These are phyloP conservation scores for Pyrrhoderma lamaoense DNA, from an alignment of 1,284 basidiomycete genomes.

Conservation along the genomic window DNA sequence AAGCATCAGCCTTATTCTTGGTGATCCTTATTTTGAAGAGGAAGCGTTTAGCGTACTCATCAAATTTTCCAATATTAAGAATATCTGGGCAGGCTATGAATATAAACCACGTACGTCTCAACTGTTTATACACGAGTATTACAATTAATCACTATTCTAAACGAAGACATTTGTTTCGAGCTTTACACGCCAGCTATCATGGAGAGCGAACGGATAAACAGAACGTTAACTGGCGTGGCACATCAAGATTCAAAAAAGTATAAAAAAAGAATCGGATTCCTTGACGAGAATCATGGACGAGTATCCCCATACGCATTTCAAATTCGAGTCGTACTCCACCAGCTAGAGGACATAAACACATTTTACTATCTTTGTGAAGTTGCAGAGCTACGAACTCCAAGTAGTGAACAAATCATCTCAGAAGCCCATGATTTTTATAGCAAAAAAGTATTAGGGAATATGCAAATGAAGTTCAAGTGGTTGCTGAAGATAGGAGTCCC, in stretches of 20 bases:
- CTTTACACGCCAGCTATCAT: constrained; percentile 53
- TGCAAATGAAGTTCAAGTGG: constrained; percentile 34
- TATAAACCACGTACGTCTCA: too few relatives aligned
- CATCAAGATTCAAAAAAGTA: constrained; percentile 36
- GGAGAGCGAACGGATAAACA: constrained; percentile 51
- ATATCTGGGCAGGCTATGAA: constrained; percentile 51
- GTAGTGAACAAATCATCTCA: constrained; percentile 37
- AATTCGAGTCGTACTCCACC: constrained; percentile 49
- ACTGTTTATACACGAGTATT: constrained; percentile 26
- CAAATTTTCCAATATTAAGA: constrained; percentile 49
- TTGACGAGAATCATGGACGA: constrained; percentile 45
- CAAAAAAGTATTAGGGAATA: constrained; percentile 35
- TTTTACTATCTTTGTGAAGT: constrained; percentile 48
- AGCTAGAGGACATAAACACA: constrained; percentile 30
- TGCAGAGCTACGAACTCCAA: constrained; percentile 39
- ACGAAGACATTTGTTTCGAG: constrained; percentile 54
- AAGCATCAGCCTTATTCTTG: constrained; percentile 54
- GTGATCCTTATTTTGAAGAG: constrained; percentile 45
- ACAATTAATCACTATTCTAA: background rate
- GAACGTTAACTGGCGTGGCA: constrained; percentile 36
- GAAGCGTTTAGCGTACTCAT: constrained; percentile 42
- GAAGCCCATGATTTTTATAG: constrained; percentile 43
- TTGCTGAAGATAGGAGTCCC: constrained; percentile 28
- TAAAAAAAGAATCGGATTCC: constrained; percentile 45
- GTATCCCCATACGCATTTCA: constrained; percentile 62